These are phyloP conservation scores for Penicillium nucicola DNA, from an alignment of 495 filamentous ascomycete species.

Conservation along the genomic window DNA sequence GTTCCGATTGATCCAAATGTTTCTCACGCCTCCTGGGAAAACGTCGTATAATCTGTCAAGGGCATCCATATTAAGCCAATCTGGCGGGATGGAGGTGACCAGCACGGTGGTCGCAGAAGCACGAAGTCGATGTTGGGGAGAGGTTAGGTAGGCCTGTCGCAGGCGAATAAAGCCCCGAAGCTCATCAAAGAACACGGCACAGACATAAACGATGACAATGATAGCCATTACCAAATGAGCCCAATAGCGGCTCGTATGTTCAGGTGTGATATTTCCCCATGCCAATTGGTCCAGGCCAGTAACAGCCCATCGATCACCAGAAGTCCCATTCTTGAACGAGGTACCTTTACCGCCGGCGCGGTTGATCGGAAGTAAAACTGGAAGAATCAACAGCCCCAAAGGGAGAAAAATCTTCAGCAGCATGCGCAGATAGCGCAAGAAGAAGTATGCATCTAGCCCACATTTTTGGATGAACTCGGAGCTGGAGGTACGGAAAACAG, in stretches of 20 bases:
- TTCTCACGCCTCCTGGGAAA: conserved; percentile 91
- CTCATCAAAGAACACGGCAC: conserved; percentile 84
- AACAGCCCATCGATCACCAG: conserved; percentile 43
- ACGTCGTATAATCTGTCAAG: conserved; percentile 89
- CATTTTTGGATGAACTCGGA: conserved; percentile 93
- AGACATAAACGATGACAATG: conserved; percentile 77
- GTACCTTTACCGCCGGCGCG: conserved; percentile 65
- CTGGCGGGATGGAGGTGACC: conserved; percentile 81
- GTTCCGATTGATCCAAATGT: conserved; percentile 95
- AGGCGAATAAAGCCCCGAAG: conserved; percentile 89
- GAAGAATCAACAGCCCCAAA: conserved; percentile 73
- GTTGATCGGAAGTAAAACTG: conserved; percentile 85
- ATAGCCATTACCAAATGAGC: conserved; percentile 83
- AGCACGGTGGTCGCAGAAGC: conserved; percentile 97
- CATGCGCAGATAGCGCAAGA: conserved; percentile 91
- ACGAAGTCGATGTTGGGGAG: conserved; percentile 86
- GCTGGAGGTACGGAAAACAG: conserved; percentile 74
- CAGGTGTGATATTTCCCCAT: conserved; percentile 84
- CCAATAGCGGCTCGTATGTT: conserved; percentile 75
- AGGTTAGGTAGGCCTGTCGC: conserved; percentile 92
- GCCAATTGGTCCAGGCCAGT: conserved; percentile 75
- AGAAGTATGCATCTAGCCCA: conserved; percentile 97
- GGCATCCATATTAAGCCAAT: conserved; percentile 81
- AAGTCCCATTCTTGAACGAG: conserved; percentile 42
- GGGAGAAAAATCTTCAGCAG: conserved; percentile 90